Conservation (phyloP, 495 filamentous ascomycete species). For the Poronia punctata region DNA sequence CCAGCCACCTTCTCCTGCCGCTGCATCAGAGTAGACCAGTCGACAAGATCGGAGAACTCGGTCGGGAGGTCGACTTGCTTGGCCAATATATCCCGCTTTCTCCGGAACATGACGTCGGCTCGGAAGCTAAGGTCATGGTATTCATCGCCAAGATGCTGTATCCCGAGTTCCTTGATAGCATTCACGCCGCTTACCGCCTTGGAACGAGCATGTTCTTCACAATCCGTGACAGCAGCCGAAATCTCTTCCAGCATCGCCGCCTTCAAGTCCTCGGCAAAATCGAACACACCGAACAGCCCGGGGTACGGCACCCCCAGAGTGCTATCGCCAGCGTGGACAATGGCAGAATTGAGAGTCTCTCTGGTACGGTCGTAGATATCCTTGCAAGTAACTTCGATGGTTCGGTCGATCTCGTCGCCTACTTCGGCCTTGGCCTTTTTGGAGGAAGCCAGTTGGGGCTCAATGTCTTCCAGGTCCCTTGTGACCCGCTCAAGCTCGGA, state of each 20-base stretch:
- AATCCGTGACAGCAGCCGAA: conserved; percentile 63
- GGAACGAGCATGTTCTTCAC: conserved; percentile 75
- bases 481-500: conserved; percentile 79
- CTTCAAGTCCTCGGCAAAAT: conserved; percentile 91
- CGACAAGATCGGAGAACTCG: conserved; percentile 90
- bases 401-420: conserved; percentile 69
- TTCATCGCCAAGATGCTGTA: conserved; percentile 81
- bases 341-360: conserved; percentile 59
- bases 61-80: conserved; percentile 80
- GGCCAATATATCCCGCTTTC: conserved; percentile 69
- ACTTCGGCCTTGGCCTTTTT: conserved; percentile 77
- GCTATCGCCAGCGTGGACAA: conserved; percentile 64
- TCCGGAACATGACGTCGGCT: conserved; percentile 85
- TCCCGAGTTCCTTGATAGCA: conserved; percentile 76
- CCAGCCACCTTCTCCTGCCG: conserved; percentile 90
- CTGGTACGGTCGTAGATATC: conserved; percentile 80
- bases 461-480: conserved; percentile 70
- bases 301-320: conserved; percentile 80
- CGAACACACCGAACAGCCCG: conserved; percentile 75
- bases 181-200: conserved; percentile 79
- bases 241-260: conserved; percentile 86
- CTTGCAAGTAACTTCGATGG: conserved; percentile 76
- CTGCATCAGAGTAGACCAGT: conserved; percentile 73
- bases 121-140: conserved; percentile 80
- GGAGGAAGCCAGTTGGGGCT: conserved; percentile 76